Evolutionary conservation across 2,329 filamentous ascomycete species (phyloP).

Genomic region (Apiospora aurea): DNA sequence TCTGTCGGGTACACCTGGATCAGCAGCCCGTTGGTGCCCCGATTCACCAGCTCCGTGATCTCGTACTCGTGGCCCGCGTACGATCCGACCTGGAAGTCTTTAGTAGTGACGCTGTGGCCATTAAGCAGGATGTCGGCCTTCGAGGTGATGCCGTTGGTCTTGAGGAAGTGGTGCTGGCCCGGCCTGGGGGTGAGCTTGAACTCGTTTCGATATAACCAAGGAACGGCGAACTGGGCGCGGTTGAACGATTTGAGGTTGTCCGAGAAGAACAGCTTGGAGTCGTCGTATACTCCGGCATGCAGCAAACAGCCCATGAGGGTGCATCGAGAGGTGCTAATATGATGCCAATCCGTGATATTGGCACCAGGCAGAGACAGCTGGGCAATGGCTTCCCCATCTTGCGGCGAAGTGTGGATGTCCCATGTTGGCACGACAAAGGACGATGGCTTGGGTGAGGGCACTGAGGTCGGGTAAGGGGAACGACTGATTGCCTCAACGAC

Average conservation of each 20-base stretch:
- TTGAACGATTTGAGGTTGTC: conserved; percentile 53
- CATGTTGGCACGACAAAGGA: conserved; percentile 50
- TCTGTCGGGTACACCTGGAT: conserved; percentile 64
- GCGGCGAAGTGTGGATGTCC: conserved; percentile 56
- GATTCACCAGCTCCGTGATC: conserved; percentile 51
- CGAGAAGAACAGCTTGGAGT: conserved; percentile 62
- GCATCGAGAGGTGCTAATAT: conserved; percentile 52
- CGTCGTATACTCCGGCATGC: conserved; percentile 58
- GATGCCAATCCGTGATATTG: conserved; percentile 59
- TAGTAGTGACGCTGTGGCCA: conserved; percentile 57
- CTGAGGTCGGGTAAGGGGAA: not conserved
- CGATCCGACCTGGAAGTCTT: conserved; percentile 58
- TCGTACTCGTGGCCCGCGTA: conserved; percentile 65
- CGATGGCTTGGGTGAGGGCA: not conserved
- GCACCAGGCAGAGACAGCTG: conserved; percentile 50
- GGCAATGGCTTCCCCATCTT: conserved; percentile 44
- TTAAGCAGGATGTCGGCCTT: conserved; percentile 68
- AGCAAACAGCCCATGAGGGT: conserved; percentile 66
- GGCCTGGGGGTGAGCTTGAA: conserved; percentile 47
- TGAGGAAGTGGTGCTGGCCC: conserved; percentile 56
- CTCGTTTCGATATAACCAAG: conserved; percentile 67
- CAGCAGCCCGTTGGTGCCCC: conserved; percentile 56
- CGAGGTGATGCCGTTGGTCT: conserved; percentile 66
- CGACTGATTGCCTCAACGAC: not conserved
- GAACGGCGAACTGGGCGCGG: conserved; percentile 54